Conservation (phyloP, 345 rosid genomes). For the Kandelia obovata region DNA sequence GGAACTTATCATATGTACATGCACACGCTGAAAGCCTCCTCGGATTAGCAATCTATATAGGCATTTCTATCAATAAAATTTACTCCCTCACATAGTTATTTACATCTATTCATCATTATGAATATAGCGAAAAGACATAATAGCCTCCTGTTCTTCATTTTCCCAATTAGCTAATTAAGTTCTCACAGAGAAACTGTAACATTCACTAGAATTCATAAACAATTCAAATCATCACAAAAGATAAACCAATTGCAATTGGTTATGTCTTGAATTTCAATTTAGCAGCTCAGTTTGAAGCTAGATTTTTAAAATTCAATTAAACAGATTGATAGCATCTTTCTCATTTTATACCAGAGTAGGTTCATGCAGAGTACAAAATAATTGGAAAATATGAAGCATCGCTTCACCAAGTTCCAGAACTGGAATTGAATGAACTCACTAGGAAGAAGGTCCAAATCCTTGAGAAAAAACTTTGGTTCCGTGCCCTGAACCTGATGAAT, state of each 20-base stretch:
- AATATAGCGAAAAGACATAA: not conserved
- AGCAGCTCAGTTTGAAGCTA: not conserved
- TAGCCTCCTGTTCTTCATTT: not conserved
- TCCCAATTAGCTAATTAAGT: not conserved
- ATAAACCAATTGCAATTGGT: not conserved
- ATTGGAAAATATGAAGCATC: not conserved
- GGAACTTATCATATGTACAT: not conserved
- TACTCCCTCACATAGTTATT: not conserved
- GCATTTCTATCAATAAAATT: slow-evolving; percentile 5
- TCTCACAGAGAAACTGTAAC: slow-evolving; percentile 3
- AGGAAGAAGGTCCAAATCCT: slow-evolving; percentile 74
- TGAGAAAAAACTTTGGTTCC: slow-evolving; percentile 41
- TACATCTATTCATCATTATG: not conserved
- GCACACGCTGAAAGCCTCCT: not conserved
- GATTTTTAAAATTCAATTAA: not conserved
- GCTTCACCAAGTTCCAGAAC: slow-evolving; percentile 1
- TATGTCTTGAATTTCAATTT: not conserved
- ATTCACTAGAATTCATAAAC: slow-evolving; percentile 1
- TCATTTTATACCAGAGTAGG: not conserved
- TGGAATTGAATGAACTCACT: slow-evolving; percentile 50
- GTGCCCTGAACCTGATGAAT: slow-evolving; percentile 32
- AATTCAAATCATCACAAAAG: slow-evolving; percentile 1
- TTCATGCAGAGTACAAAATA: not conserved
- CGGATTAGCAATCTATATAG: not conserved
- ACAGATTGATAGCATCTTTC: not conserved